Evolutionary conservation across 352 stramenopile species (phyloP).

Genomic region (Globisporangium sylvaticum): DNA sequence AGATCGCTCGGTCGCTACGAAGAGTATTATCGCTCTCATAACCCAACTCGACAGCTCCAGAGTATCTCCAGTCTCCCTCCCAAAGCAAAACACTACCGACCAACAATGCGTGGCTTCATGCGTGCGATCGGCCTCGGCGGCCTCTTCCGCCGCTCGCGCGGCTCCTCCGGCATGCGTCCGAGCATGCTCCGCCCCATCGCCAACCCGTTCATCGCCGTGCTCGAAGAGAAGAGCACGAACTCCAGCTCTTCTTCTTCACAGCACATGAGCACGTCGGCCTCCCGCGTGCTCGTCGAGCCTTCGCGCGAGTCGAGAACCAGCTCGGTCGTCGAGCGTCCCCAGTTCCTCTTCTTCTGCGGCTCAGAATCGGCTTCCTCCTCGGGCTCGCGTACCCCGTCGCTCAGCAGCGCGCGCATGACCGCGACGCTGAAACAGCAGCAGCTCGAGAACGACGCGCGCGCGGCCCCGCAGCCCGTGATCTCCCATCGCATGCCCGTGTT

Average conservation of each 20-base stretch:
- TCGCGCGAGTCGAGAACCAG: slow-evolving; percentile 22
- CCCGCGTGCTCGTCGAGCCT: slow-evolving; percentile 2
- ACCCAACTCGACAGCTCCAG: slow-evolving; percentile 26
- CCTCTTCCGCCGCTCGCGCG: slow-evolving; percentile 34
- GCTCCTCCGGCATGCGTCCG: slow-evolving; percentile 4
- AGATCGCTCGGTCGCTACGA: not conserved
- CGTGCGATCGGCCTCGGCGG: slow-evolving; percentile 54
- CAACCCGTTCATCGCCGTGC: slow-evolving; percentile 17
- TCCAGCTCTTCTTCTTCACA: not conserved
- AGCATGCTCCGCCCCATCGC: slow-evolving; percentile 33
- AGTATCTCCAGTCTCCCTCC: slow-evolving; percentile 14
- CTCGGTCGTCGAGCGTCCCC: slow-evolving; percentile 40
- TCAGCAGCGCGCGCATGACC: slow-evolving; percentile 8
- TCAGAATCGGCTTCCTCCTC: slow-evolving; percentile 31
- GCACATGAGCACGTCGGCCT: not conserved
- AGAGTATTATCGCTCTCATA: slow-evolving; percentile 18
- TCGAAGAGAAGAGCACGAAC: slow-evolving; percentile 6
- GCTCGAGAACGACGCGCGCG: slow-evolving; percentile 7
- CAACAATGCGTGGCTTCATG: slow-evolving; percentile 67
- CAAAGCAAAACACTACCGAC: slow-evolving; percentile 11
- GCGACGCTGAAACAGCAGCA: slow-evolving; percentile 10
- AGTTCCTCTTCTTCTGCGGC: slow-evolving; percentile 80
- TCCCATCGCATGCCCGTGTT: slow-evolving; percentile 75
- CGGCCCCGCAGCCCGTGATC: slow-evolving; percentile 30
- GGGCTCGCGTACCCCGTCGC: slow-evolving; percentile 8